Base-by-base conservation (phyloP, 208 protist species). In the Trypanosoma lewisi region DNA sequence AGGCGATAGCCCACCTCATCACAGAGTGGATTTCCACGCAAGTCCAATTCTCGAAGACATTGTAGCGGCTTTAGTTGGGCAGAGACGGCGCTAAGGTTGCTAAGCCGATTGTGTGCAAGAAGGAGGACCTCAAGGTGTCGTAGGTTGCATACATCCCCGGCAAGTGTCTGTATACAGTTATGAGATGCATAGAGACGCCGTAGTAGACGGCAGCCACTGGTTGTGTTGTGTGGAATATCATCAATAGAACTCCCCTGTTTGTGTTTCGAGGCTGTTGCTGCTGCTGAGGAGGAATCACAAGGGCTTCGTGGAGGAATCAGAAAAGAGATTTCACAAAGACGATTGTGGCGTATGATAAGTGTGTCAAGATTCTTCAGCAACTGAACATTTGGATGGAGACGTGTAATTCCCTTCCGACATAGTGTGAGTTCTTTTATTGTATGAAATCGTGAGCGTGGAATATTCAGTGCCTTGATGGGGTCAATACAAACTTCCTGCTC, bases 1-100 rank as follows among this genome's bases (percentile, higher is more conserved):
- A 67, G 63, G n/a, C 88, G 82, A 63, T 95, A 95, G 36, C 57
- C 53, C 30, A 76, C 58, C 41, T 88, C 82, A 21, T 83, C 83
- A 2, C 67, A 77, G 16, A 92, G 28, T 0, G 88, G 88, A 61
- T 95, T 95, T 37, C 72, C 75, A 36, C 68, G 73, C 30, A 95
- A 70, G 63, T 89, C 83, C 0, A 95, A 66, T 52, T 76, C 78
- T 14, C 55, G 60, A 21, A 95, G 70, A 9, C 53, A 67, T n/a
- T 62, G 74, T 41, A 95, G 70, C 2, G 62, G 77, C 61, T 54
- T 52, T 41, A 95, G 73, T 12, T 67, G 57, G 0, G 41, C 42
- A 41, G 80, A 53, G 16, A 82, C 73, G 21, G 42, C 55, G 33
- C 60, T 58, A 19, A 92, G 53, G 52, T 89, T 77, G 3, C 44